phyloP scores from a whole-genome alignment of 495 filamentous ascomycete species.

The Stereocaulon alpinum region DNA sequence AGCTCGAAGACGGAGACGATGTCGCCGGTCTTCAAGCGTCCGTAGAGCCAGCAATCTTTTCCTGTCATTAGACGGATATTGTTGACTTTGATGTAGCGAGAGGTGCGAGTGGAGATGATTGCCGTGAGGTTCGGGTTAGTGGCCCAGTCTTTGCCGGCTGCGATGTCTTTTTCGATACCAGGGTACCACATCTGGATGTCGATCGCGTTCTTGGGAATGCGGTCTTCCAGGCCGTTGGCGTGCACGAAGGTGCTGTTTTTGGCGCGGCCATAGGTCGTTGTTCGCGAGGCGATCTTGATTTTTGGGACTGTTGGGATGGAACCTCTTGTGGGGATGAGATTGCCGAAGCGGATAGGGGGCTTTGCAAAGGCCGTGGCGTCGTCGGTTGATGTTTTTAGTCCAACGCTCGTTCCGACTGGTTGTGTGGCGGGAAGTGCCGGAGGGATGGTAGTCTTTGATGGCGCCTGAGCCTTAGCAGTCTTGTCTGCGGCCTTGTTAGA shows the following conservation, averaged over 20 bases:
- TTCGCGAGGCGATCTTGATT: constrained; percentile 50
- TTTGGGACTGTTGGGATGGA: constrained; percentile 41
- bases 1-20: constrained; percentile 30
- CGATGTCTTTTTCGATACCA: constrained; percentile 45
- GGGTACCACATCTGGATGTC: constrained; percentile 63
- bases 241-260: constrained; percentile 51
- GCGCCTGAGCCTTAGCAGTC: not conserved
- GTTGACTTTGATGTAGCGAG: constrained; percentile 63
- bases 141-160: constrained; percentile 49
- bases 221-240: constrained; percentile 45
- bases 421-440: not conserved
- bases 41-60: constrained; percentile 10
- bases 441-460: not conserved
- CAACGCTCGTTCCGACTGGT: not conserved
- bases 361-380: constrained; percentile 25
- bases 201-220: constrained; percentile 72
- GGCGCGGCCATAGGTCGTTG: constrained; percentile 68
- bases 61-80: constrained; percentile 29
- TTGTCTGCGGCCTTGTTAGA: not conserved
- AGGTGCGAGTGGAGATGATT: constrained; percentile 64
- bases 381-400: not conserved
- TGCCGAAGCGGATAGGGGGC: constrained; percentile 35
- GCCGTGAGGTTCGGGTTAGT: constrained; percentile 42
- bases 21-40: constrained; percentile 13
- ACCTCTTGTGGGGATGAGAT: constrained; percentile 33